phyloP scores from a whole-genome alignment of 305 asterid genomes.

The Fraxinus platypoda region DNA sequence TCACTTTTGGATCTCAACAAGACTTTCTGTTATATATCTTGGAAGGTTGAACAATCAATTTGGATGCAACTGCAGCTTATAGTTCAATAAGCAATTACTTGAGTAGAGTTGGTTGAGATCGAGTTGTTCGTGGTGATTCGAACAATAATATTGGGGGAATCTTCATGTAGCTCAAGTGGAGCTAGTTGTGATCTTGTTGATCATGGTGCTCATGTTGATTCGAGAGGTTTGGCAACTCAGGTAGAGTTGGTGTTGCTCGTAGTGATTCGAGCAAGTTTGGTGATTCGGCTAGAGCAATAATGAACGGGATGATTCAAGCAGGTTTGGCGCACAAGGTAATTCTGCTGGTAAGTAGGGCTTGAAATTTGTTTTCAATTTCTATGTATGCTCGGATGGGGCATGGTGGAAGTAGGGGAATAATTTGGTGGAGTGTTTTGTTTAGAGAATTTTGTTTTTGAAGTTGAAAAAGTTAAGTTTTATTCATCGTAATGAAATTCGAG shows the following conservation, averaged over 20 bases:
- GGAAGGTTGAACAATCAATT: not conserved
- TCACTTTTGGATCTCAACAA: not conserved
- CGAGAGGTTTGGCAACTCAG: too few relatives aligned
- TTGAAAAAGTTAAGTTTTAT: too few relatives aligned
- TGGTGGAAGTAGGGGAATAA: not conserved
- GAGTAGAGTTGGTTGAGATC: not conserved
- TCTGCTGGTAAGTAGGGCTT: not conserved
- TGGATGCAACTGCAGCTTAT: not conserved
- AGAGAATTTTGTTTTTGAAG: not conserved
- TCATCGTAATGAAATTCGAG: not conserved
- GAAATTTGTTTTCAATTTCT: not conserved
- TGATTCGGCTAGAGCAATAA: too few relatives aligned
- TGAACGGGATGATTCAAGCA: not conserved
- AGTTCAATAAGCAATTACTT: not conserved
- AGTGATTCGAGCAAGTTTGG: not conserved
- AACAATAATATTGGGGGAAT: not conserved
- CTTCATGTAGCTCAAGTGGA: not conserved
- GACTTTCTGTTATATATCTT: not conserved
- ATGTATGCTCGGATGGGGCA: not conserved
- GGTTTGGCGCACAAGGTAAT: not conserved
- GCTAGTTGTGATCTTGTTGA: not conserved
- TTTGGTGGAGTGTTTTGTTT: not conserved
- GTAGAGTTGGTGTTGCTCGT: too few relatives aligned
- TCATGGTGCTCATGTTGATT: not conserved
- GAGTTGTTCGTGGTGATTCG: not conserved